Evolutionary conservation across 495 filamentous ascomycete species (phyloP).

Genomic region (Lasiosphaeria miniovina): DNA sequence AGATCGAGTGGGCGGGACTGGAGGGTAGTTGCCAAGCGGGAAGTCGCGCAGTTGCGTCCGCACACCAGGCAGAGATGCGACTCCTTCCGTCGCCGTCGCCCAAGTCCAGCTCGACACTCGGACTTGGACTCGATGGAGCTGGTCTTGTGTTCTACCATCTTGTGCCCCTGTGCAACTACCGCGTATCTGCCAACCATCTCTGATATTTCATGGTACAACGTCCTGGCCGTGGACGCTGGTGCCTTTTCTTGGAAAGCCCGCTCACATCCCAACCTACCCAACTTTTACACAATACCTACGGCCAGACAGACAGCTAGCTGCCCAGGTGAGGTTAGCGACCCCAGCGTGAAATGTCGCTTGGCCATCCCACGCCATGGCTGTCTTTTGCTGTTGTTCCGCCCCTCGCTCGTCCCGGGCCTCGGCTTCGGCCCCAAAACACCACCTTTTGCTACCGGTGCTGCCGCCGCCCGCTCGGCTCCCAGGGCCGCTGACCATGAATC

Average conservation of each 20-base stretch:
- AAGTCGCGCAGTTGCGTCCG: background rate
- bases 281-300: slow-evolving; percentile 11
- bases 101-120: background rate
- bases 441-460: slow-evolving; percentile 15
- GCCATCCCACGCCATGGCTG: slow-evolving; percentile 31
- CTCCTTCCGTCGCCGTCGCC: background rate
- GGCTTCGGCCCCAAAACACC: slow-evolving; percentile 20
- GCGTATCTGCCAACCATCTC: slow-evolving; percentile 10
- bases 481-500: slow-evolving; percentile 25
- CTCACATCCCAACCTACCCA: no score
- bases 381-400: slow-evolving; percentile 39
- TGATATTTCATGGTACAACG: slow-evolving; percentile 17
- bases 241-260: slow-evolving; percentile 16
- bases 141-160: background rate
- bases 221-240: slow-evolving; percentile 5
- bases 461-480: slow-evolving; percentile 25
- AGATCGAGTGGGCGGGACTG: no score
- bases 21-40: background rate
- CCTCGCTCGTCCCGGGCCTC: slow-evolving; percentile 30
- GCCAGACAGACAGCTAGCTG: background rate
- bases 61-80: background rate
- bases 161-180: slow-evolving; percentile 10
- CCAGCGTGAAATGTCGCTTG: slow-evolving; percentile 1
- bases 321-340: background rate
- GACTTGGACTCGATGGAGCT: background rate